These are phyloP conservation scores for Kazachstania martiniae DNA, from an alignment of 805 yeast genomes.

Conservation along the genomic window DNA sequence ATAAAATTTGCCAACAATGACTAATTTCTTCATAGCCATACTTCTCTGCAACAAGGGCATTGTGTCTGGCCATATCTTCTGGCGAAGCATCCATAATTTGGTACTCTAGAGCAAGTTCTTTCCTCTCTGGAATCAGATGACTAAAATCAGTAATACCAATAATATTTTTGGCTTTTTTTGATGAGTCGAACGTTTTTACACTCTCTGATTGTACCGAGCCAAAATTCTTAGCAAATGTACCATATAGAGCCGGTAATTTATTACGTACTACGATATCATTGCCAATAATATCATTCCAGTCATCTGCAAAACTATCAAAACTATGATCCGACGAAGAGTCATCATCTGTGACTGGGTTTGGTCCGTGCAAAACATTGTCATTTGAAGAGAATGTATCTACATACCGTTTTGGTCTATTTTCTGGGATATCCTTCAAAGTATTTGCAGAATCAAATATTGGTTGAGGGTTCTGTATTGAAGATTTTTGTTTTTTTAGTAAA, in stretches of 20 bases:
- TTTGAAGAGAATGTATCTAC: slow-evolving; percentile 19
- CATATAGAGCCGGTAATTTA: slow-evolving; percentile 39
- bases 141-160: slow-evolving; percentile 56
- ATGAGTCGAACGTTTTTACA: slow-evolving; percentile 17
- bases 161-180: slow-evolving; percentile 36
- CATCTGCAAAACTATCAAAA: slow-evolving; percentile 54
- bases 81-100: slow-evolving; percentile 54
- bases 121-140: slow-evolving; percentile 63
- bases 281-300: slow-evolving; percentile 55
- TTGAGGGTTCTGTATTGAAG: slow-evolving; percentile 2
- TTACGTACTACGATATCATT: slow-evolving; percentile 41
- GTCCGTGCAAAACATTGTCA: slow-evolving; percentile 4
- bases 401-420: slow-evolving; percentile 24
- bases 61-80: slow-evolving; percentile 53
- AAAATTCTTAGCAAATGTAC: slow-evolving; percentile 17
- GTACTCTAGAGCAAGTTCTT: slow-evolving; percentile 59
- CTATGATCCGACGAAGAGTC: slow-evolving; percentile 22
- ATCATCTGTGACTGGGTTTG: slow-evolving; percentile 13
- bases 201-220: slow-evolving; percentile 19
- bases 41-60: slow-evolving; percentile 57
- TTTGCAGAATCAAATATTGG: slow-evolving; percentile 2
- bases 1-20: slow-evolving; percentile 62
- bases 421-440: not conserved
- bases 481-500: slow-evolving; percentile 14
- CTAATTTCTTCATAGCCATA: slow-evolving; percentile 53